Percentiles rank a stretch among this genome's conserved stretches.
These are phyloP conservation scores for Trichoderma gracile DNA, from an alignment of 2,329 filamentous ascomycete species.

Conservation along the genomic window DNA sequence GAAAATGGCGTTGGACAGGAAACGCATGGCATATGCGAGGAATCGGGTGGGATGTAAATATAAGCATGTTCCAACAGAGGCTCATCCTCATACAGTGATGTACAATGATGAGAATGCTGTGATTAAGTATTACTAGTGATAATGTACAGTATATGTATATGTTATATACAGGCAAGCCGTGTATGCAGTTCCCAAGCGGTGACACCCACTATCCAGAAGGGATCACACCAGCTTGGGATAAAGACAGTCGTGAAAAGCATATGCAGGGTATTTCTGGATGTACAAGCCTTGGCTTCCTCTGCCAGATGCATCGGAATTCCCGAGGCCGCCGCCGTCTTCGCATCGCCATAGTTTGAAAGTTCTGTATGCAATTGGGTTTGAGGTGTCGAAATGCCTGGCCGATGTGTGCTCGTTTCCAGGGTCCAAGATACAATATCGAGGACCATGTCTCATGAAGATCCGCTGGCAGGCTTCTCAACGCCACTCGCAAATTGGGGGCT, in stretches of 20 bases:
- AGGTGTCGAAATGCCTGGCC: too few species aligned
- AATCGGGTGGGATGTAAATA: not conserved
- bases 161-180: not conserved
- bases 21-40: not conserved
- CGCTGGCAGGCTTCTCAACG: not conserved
- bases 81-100: not conserved
- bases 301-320: not conserved
- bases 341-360: slow-evolving; percentile 5
- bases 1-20: not conserved
- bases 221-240: not conserved
- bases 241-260: not conserved
- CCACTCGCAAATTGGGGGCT: not conserved
- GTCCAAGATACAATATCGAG: too few species aligned
- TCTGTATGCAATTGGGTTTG: not conserved
- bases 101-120: not conserved
- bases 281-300: not conserved
- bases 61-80: not conserved
- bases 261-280: not conserved
- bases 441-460: not conserved
- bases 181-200: not conserved
- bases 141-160: not conserved
- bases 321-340: not conserved
- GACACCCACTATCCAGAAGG: not conserved
- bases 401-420: too few species aligned
- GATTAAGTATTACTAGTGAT: not conserved